A percentile compares a stretch with the other conserved stretches of the same genome.
These are phyloP conservation scores for Trichoderma atroviride DNA, from an alignment of 2,329 filamentous ascomycete genomes.

Conservation along the genomic window DNA sequence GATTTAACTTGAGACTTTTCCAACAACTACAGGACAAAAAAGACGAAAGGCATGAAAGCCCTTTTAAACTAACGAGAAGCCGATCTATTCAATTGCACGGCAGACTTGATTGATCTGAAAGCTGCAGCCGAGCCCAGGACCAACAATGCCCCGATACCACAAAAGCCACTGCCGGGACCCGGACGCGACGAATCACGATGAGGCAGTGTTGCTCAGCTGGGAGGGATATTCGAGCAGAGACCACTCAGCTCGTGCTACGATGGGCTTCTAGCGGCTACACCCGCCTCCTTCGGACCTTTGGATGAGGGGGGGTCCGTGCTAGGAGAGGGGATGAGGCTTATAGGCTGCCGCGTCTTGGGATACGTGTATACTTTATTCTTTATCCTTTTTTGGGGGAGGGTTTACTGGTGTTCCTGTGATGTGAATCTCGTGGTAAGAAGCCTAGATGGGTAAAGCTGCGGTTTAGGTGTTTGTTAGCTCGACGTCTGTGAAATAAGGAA, in stretches of 20 bases:
- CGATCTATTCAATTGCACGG: not conserved
- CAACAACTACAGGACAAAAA: not conserved
- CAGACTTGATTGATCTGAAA: not conserved
- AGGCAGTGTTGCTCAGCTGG: not conserved
- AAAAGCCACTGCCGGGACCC: not conserved
- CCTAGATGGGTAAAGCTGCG: conserved; percentile 16
- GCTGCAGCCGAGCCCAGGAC: not conserved
- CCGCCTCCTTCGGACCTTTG: not conserved
- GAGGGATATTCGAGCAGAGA: not conserved
- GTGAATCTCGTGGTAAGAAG: conserved; percentile 23
- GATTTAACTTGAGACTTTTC: not conserved
- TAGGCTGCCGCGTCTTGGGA: not conserved
- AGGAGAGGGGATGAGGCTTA: not conserved
- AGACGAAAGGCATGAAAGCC: not conserved
- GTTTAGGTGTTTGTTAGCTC: not conserved
- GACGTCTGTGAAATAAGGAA: not conserved
- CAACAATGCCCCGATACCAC: conserved; percentile 7
- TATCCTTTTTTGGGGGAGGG: rapidly evolving
- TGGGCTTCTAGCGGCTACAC: not conserved
- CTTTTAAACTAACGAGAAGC: not conserved
- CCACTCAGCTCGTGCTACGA: conserved; percentile 24
- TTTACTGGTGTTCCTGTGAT: conserved; percentile 8
- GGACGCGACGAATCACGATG: not conserved
- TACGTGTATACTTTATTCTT: not conserved
- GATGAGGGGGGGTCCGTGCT: not conserved